Percentiles rank a stretch among this genome's conserved stretches.
phyloP scores from a whole-genome alignment of 2,329 filamentous ascomycete species.

The Thermothelomyces thermophilus region DNA sequence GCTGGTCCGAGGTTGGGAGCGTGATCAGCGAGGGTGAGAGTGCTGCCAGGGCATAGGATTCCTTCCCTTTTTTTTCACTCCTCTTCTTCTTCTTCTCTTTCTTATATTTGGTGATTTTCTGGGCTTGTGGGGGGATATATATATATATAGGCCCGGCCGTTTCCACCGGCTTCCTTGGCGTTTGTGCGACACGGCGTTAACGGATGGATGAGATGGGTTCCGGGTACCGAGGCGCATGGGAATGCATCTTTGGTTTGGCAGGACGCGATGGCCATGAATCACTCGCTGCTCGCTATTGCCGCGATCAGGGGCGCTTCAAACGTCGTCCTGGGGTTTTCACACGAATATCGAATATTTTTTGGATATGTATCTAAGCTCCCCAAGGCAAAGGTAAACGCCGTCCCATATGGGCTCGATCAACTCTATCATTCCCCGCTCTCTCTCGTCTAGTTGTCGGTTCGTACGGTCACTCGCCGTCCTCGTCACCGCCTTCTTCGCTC shows the following conservation, averaged over 20 bases:
- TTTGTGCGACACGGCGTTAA: background rate
- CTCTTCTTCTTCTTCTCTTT: background rate
- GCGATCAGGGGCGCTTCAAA: background rate
- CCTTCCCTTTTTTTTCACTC: background rate
- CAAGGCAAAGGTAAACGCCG: no score
- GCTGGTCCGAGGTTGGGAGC: slow-evolving; percentile 61
- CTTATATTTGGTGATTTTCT: background rate
- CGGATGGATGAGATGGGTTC: background rate
- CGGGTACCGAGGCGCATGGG: background rate
- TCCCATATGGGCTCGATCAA: no score
- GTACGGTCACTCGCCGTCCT: background rate
- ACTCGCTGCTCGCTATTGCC: no score
- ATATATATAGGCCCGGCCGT: no score
- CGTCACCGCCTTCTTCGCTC: background rate
- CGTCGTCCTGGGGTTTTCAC: no score
- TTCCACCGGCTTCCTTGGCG: background rate
- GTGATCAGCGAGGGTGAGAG: slow-evolving; percentile 51
- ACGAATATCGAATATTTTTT: no score
- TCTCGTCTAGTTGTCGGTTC: no score
- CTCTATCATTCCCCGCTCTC: no score
- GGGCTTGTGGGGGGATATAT: no score
- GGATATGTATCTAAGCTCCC: no score
- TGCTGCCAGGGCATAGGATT: slow-evolving; percentile 29
- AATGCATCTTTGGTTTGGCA: no score
- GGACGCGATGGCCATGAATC: no score